Percentiles rank a stretch among this genome's conserved stretches.
These are phyloP conservation scores for Cyberlindnera saturnus DNA, from an alignment of 805 yeast genomes.

Conservation along the genomic window DNA sequence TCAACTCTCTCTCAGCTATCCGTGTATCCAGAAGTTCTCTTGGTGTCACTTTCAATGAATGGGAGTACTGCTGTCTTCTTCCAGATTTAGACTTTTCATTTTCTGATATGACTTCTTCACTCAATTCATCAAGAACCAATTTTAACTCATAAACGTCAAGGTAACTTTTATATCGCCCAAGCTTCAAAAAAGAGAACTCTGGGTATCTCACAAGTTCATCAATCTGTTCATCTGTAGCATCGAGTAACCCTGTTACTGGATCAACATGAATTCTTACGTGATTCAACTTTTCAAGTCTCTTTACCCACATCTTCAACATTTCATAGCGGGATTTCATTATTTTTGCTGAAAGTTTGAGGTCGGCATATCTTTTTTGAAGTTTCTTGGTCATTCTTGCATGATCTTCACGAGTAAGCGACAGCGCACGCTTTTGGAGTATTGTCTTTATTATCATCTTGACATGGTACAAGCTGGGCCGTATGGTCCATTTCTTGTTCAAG, in stretches of 20 bases:
- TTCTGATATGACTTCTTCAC: too few relatives aligned
- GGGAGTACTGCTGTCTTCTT: too few relatives aligned
- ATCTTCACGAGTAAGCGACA: background rate
- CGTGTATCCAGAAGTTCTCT: too few relatives aligned
- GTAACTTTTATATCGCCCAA: background rate
- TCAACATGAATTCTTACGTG: background rate
- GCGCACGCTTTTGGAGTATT: background rate
- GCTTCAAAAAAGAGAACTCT: too few relatives aligned
- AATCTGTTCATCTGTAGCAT: background rate
- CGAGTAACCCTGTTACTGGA: background rate
- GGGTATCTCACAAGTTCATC: too few relatives aligned
- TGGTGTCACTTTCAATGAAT: too few relatives aligned
- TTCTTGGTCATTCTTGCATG: background rate
- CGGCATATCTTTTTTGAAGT: slow-evolving; percentile 1
- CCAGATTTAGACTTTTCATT: too few relatives aligned
- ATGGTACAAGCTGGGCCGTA: background rate
- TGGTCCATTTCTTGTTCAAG: background rate
- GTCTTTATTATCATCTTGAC: background rate
- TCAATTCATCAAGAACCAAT: background rate
- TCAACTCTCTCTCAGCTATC: too few relatives aligned
- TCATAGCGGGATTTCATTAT: background rate
- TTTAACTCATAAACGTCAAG: background rate
- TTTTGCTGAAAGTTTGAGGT: background rate
- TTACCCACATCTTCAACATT: background rate
- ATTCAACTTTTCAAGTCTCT: background rate